A percentile compares a stretch with the other conserved stretches of the same genome.
These are phyloP conservation scores for Nicotiana noctiflora DNA, from an alignment of 257 asterid species.

Conservation along the genomic window DNA sequence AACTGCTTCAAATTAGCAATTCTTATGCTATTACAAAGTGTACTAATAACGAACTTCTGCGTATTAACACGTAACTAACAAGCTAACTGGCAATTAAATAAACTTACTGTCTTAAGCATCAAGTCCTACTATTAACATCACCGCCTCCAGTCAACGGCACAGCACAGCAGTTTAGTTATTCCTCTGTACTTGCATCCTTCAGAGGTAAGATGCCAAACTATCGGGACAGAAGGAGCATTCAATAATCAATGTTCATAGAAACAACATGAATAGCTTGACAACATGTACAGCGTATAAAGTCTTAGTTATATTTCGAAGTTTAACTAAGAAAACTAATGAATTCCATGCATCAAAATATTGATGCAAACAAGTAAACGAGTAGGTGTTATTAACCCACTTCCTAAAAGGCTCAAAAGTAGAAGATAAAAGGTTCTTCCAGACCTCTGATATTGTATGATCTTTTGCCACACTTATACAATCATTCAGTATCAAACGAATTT, in stretches of 20 bases:
- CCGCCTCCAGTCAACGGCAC: background rate
- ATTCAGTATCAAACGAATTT: background rate
- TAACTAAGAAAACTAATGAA: background rate
- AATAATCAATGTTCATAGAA: background rate
- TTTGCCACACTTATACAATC: background rate
- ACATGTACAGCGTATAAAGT: background rate
- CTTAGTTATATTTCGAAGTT: background rate
- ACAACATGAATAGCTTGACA: background rate
- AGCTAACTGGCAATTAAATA: background rate
- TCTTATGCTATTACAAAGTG: background rate
- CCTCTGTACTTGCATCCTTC: background rate
- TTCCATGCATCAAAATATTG: background rate
- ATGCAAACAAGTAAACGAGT: background rate
- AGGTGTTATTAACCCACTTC: background rate
- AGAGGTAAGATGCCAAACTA: background rate
- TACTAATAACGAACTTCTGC: background rate
- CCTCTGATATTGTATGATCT: background rate
- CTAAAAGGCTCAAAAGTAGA: background rate
- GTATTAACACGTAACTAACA: background rate
- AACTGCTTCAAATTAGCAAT: background rate
- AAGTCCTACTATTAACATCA: background rate
- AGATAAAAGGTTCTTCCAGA: background rate
- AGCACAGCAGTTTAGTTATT: background rate
- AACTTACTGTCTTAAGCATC: background rate
- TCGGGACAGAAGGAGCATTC: background rate